Conservation (phyloP, 805 yeast species). For the Wickerhamomyces subpelliculosus region DNA sequence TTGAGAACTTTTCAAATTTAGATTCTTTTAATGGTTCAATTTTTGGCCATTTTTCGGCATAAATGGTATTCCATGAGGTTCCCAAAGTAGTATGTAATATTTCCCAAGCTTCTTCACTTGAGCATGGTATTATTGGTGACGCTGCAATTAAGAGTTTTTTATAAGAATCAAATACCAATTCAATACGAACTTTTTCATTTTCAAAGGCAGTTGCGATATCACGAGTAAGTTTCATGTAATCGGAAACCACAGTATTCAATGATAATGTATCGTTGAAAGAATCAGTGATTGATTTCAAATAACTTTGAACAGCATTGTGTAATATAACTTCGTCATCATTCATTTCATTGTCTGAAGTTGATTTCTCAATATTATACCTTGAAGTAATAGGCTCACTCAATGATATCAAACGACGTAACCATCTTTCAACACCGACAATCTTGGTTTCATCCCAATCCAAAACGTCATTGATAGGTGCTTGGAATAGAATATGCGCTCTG, state of each 20-base stretch:
- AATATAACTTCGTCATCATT: conserved; percentile 43
- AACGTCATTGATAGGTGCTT: conserved; percentile 79
- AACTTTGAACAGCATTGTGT: conserved; percentile 49
- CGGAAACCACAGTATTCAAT: conserved; percentile 82
- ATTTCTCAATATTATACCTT: conserved; percentile 1
- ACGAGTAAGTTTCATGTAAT: conserved; percentile 79
- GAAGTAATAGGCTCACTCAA: conserved; percentile 12
- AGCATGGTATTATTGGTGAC: conserved; percentile 78
- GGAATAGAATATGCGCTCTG: conserved; percentile 87
- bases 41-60: conserved; percentile 61
- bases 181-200: conserved; percentile 27
- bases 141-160: conserved; percentile 52
- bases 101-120: conserved; percentile 81
- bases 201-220: conserved; percentile 34
- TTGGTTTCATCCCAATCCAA: conserved; percentile 87
- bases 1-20: conserved; percentile 40
- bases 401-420: conserved; percentile 59
- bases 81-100: conserved; percentile 20
- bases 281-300: conserved; percentile 42
- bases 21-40: conserved; percentile 31
- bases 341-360: conserved; percentile 2
- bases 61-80: conserved; percentile 42
- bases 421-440: conserved; percentile 81
- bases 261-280: conserved; percentile 56
- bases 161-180: conserved; percentile 41